Percentiles rank a stretch among this genome's conserved stretches.
Conservation (phyloP, 2,329 filamentous ascomycete species). For the Alternaria ethzedia region DNA sequence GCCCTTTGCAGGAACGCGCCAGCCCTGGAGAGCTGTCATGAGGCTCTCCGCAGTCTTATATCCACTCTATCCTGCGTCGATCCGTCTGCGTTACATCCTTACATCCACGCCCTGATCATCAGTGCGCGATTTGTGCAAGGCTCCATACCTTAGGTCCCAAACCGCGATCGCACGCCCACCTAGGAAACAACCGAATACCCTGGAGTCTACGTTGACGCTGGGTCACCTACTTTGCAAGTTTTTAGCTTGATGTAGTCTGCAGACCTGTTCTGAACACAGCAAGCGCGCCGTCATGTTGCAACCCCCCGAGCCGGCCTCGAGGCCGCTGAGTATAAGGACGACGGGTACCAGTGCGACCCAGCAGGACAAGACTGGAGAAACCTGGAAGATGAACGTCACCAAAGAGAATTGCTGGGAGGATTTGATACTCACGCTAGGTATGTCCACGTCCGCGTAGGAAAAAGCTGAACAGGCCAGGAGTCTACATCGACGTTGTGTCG, state of each 20-base stretch:
- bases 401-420: conserved; percentile 56
- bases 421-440: conserved; percentile 55
- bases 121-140: conserved; percentile 7
- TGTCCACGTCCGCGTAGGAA: no score
- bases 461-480: no score
- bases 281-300: conserved; percentile 33
- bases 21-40: conserved; percentile 21
- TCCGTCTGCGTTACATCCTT: conserved; percentile 4
- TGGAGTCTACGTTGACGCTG: no score
- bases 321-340: conserved; percentile 44
- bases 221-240: no score
- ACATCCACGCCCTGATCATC: conserved; percentile 13
- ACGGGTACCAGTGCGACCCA: conserved; percentile 43
- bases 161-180: background rate
- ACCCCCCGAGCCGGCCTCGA: conserved; percentile 35
- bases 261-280: conserved; percentile 13
- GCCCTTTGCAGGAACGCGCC: conserved; percentile 14
- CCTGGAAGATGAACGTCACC: conserved; percentile 51
- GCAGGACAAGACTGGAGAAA: conserved; percentile 51
- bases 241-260: no score
- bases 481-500: no score
- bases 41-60: conserved; percentile 36
- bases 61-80: conserved; percentile 27
- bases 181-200: no score
- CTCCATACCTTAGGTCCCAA: conserved; percentile 8